Evolutionary conservation across 352 stramenopile genomes (phyloP), one percentile per base, ranked within the genome.

Genomic region (Globisporangium echinulatum): DNA sequence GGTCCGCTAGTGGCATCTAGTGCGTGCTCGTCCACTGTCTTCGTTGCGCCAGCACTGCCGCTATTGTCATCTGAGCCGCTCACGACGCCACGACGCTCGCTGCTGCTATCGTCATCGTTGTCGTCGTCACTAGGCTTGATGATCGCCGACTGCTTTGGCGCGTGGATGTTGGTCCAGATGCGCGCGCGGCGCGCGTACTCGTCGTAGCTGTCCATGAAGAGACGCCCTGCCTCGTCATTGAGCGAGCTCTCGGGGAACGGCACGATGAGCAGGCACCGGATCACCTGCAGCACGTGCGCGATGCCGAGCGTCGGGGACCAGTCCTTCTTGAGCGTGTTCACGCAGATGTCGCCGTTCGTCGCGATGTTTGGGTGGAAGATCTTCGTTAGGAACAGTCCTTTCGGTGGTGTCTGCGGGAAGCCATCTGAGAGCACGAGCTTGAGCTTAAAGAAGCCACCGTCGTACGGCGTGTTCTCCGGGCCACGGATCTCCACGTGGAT

Each of bases 301-400:
- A 99, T 85, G 17, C 96, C 97, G 3, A 98, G 86, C 42, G 86
- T 81, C 13, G 95, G 69, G 14, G 87, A 94, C 97, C 97, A 99
- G 74, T 99, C 97, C 60, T 95, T 96, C 78, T 99, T 99, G 42
- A 99, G 85, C 39, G 97, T 99, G 70, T 99, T 99, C 25, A 99
- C 97, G 67, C 97, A 99, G 76, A 99, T 99, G 44, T 98, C 97
- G 44, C 97, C 97, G 33, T 91, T 97, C 11, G 80, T 91, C 19
- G 96, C 95, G 19, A 99, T 96, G 75, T 99, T 99, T 0, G 97
- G 97, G 71, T 99, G 97, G 76, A 98, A 99, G 56, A 99, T 99
- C 82, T 98, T 99, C 42, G 97, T 99, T 19, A 99, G 71, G 65
- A 99, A 99, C 60, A 98, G 94, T 38, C 96, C 87, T 56, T 88